Base-by-base conservation (phyloP, 208 protist genomes). In the Leishmania tropica region DNA sequence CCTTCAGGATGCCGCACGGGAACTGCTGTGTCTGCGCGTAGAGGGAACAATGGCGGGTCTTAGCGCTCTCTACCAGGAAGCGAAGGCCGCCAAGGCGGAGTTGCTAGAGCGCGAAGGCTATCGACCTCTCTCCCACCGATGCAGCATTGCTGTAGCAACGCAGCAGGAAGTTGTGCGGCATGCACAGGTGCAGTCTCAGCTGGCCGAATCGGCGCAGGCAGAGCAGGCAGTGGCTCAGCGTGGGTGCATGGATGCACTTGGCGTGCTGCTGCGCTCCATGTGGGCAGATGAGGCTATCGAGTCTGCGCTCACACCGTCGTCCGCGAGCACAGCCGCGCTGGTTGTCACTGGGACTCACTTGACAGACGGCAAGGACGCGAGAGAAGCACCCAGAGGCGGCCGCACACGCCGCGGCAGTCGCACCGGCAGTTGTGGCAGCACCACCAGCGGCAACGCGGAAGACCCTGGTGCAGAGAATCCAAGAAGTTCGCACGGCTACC, bases 21-120 rank as follows among this genome's bases (percentile, higher is more conserved):
- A 91, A 78, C 65, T 88, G 60, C 75, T 91, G 68, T 89, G 88
- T 56, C 73, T 84, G 5, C 84, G 84, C 8, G 88, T 89, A 11
- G 88, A 92, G 82, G 74, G 81, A 28, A 76, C 81, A 15, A 82
- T 88, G 81, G 58, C 81, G 40, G 53, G 60, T n/a, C 83, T 92
- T 13, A 86, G 81, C 54, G 75, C 79, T 15, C 8, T 79, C 7
- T 89, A 88, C 78, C 81, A 85, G n/a, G 79, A 89, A 37, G 35
- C 68, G 21, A 80, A 82, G 65, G 78, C 56, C 2, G 70, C 79
- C 28, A 92, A 92, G 72, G 80, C 78, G 21, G 86, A 88, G 58
- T 35, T 86, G 72, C 53, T 91, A 68, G 71, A 87, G 83, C 75
- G 79, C 17, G 54, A 83, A 11, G 88, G 83, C 24, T 88, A 88